Evolutionary conservation across 768 basidiomycete genomes (phyloP), one percentile per base, ranked within the genome.

Genomic region (Cystofilobasidium macerans): DNA sequence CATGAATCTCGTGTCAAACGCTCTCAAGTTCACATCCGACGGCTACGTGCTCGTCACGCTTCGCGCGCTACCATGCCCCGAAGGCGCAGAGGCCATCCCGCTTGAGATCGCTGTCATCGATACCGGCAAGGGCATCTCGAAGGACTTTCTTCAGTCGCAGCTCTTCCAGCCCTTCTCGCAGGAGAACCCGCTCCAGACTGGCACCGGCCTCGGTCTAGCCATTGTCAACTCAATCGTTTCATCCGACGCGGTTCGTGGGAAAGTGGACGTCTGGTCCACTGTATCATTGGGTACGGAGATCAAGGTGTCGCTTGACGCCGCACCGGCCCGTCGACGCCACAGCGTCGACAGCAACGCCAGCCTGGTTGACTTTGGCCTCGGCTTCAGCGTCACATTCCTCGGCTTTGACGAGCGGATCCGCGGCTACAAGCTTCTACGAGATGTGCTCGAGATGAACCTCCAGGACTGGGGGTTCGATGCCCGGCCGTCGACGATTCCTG

Each of bases 71-170:
- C 83, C 86, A 79, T 81, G 45, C 42, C 51, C 26, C 14, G 81
- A 81, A 53, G 80, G 81, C 51, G 70, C 35, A 35, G 70, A 32
- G 62, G 82, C 61, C 67, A 81, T 87, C 60, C 88, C 82, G 72
- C 79, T 94, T 56, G 91, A 95, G 73, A 79, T 97, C 61, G 81
- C 84, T 30, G 90, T 97, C 9, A 80, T 83, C 60, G 92, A 97
- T 74, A 89, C 89, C 4, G 92, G 92, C 57, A 97, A 93, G 83
- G 92, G 92, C 28, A 97, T 97, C 69, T 91, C 88, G 73, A 87
- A 88, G 71, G 86, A 88, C 67, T 97, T 97, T 76, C 78, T 94
- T 67, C 89, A 90, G 82, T 88, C 86, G 67, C 48, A 65, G 16
- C 32, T 61, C 9, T 97, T 95, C 78, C 93, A 94, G 71, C 93